A percentile compares a stretch with the other conserved stretches of the same genome.
phyloP scores from a whole-genome alignment of 2,329 filamentous ascomycete genomes.

The Xylaria digitata region DNA sequence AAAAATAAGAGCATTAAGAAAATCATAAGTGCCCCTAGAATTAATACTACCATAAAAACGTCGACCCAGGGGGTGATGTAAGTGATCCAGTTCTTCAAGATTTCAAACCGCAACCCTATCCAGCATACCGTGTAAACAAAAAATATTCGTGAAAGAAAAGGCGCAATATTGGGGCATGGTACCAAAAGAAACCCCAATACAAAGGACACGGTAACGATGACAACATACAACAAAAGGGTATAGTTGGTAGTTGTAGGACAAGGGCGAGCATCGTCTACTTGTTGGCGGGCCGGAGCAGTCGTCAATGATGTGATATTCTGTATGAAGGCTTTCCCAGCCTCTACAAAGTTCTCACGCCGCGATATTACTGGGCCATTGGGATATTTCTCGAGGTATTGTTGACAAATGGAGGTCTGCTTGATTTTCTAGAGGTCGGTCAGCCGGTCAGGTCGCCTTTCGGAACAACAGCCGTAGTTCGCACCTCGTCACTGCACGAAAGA shows the following conservation, averaged over 20 bases:
- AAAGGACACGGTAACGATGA: not conserved
- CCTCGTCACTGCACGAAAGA: constrained; percentile 28
- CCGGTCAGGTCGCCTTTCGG: not conserved
- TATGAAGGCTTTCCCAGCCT: not conserved
- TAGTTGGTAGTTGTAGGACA: not conserved
- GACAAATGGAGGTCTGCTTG: constrained; percentile 21
- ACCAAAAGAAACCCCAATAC: not conserved
- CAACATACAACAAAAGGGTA: too few species aligned
- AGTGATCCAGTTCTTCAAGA: not conserved
- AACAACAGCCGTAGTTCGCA: not conserved
- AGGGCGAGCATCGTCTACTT: not conserved
- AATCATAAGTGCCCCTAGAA: too few species aligned
- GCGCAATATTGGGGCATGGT: not conserved
- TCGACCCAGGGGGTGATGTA: too few species aligned
- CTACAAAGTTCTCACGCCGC: constrained; percentile 4
- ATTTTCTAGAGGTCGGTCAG: constrained; percentile 8
- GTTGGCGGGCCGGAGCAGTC: not conserved
- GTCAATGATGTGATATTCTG: constrained; percentile 1
- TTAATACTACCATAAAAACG: too few species aligned
- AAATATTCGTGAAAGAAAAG: not conserved
- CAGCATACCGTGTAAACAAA: not conserved
- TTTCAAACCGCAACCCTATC: not conserved
- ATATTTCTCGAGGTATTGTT: constrained; percentile 27
- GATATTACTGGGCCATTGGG: constrained; percentile 22
- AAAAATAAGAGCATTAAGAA: too few species aligned